Conservation (phyloP, 176 grass and related monocot species). For the Phoenix roebelenii region DNA sequence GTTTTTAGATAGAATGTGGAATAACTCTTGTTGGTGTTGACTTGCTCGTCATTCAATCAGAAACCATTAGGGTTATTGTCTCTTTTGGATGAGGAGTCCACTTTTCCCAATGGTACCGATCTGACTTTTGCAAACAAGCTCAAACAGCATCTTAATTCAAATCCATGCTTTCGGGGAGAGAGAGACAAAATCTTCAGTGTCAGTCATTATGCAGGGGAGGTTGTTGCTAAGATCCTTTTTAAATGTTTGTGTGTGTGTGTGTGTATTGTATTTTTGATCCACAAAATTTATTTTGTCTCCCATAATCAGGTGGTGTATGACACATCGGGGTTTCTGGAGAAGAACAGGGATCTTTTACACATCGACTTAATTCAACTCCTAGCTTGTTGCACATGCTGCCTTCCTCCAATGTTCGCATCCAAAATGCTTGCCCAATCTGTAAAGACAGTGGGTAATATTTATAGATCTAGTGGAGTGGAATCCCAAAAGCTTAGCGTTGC, state of each 20-base stretch:
- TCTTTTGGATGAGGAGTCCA: conserved; percentile 94
- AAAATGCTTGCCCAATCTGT: conserved; percentile 86
- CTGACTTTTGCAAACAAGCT: conserved; percentile 92
- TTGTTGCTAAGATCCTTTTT: conserved; percentile 17
- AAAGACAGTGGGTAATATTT: conserved; percentile 33
- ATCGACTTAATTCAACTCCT: conserved; percentile 88
- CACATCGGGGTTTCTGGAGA: conserved; percentile 91
- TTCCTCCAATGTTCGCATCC: conserved; percentile 75
- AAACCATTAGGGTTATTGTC: conserved; percentile 86
- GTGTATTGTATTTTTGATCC: neutral
- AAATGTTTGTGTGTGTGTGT: too few relatives aligned
- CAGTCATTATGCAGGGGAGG: conserved; percentile 90
- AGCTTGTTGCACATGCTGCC: conserved; percentile 55
- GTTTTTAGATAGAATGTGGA: too few relatives aligned
- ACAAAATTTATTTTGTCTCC: conserved; percentile 8
- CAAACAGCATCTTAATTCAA: conserved; percentile 65
- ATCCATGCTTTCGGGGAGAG: conserved; percentile 84
- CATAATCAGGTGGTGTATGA: conserved; percentile 69
- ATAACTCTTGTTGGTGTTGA: too few relatives aligned
- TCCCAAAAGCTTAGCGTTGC: conserved; percentile 89
- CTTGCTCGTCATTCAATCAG: conserved; percentile 19
- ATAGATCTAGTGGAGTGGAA: conserved; percentile 72
- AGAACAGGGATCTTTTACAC: conserved; percentile 95
- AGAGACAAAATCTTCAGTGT: conserved; percentile 77
- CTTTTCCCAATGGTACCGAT: conserved; percentile 97